A percentile compares a stretch with the other conserved stretches of the same genome.
Conservation (phyloP, 176 grass and related monocot species). For the Triticum dicoccoides region DNA sequence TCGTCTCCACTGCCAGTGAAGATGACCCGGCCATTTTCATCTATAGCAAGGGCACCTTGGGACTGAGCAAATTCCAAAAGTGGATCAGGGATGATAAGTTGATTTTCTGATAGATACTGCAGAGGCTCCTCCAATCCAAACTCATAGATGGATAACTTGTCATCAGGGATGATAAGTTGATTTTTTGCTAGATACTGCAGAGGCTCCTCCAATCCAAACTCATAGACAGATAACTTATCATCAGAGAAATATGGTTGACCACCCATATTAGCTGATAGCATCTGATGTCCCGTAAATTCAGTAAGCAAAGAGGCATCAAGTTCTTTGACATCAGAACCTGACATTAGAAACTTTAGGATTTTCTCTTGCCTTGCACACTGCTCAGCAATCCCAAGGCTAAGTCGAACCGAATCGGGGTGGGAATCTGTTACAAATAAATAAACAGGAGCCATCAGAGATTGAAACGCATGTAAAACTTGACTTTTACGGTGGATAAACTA, state of each 20-base stretch:
- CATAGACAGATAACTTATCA: conserved; percentile 46
- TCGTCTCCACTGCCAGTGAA: conserved; percentile 49
- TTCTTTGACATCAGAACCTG: conserved; percentile 42
- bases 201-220: conserved; percentile 43
- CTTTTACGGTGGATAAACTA: not conserved
- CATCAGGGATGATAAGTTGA: conserved; percentile 38
- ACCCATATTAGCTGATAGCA: conserved; percentile 35
- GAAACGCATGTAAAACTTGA: not conserved
- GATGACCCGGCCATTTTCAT: conserved; percentile 51
- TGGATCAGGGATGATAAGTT: conserved; percentile 50
- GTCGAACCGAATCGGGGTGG: conserved; percentile 47
- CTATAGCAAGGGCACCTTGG: conserved; percentile 30
- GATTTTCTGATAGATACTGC: conserved; percentile 39
- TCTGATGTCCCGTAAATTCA: conserved; percentile 47
- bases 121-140: conserved; percentile 42
- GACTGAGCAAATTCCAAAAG: conserved; percentile 47
- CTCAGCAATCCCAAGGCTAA: conserved; percentile 70
- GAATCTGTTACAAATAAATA: conserved; percentile 48
- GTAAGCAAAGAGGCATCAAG: conserved; percentile 53
- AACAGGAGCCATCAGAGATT: not conserved
- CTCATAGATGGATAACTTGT: conserved; percentile 50
- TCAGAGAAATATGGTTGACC: conserved; percentile 26
- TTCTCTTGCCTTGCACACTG: conserved; percentile 67
- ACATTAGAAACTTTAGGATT: conserved; percentile 70
- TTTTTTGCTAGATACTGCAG: conserved; percentile 43